These are phyloP conservation scores for Colletotrichum theobromicola DNA, from an alignment of 2,329 filamentous ascomycete genomes.

Conservation along the genomic window DNA sequence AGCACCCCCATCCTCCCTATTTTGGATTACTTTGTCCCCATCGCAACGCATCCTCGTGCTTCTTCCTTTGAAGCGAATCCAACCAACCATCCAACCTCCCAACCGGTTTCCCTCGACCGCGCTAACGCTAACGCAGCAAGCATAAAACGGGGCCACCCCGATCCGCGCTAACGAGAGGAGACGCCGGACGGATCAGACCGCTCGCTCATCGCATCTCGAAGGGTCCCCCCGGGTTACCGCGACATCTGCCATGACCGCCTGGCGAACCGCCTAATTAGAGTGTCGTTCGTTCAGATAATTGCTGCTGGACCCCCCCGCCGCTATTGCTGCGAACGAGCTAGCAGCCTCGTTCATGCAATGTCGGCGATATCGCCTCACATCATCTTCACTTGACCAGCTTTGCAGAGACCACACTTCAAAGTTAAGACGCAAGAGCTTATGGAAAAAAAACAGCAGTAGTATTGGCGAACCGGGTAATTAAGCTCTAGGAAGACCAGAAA, in stretches of 20 bases:
- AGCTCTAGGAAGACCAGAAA: constrained; percentile 8
- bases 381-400: background rate
- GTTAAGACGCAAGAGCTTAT: background rate
- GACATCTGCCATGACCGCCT: background rate
- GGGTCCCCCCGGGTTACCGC: constrained; percentile 1
- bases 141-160: background rate
- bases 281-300: background rate
- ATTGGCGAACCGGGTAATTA: background rate
- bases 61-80: background rate
- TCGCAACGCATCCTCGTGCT: background rate
- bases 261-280: background rate
- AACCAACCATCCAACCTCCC: background rate
- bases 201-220: constrained; percentile 6
- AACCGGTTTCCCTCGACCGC: background rate
- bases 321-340: background rate
- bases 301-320: background rate
- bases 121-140: background rate
- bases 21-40: background rate
- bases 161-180: constrained; percentile 1
- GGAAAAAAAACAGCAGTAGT: background rate
- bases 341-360: background rate
- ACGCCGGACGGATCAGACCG: constrained; percentile 6
- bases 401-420: background rate
- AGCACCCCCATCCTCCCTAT: background rate
- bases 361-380: background rate